Conservation (phyloP, 139 green algal species). For the Micractinium sp. region DNA sequence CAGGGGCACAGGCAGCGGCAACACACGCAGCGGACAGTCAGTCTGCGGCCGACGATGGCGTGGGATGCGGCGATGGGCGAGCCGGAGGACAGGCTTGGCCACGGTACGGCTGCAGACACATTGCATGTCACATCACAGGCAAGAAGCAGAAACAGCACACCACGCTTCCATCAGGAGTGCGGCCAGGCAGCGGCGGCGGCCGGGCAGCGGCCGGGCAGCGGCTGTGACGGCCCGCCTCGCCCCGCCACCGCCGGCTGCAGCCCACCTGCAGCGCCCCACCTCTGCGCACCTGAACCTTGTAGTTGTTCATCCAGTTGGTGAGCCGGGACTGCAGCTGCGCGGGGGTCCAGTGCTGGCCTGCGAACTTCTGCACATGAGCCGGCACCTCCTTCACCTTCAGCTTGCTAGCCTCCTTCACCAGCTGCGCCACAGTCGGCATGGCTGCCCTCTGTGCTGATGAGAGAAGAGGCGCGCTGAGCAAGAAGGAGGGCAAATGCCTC, state of each 20-base stretch:
- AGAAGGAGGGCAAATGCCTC: not conserved
- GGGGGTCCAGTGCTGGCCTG: slow-evolving; percentile 48
- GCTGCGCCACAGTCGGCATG: slow-evolving; percentile 27
- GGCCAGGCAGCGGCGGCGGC: not conserved
- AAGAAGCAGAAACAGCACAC: too few species aligned
- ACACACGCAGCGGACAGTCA: not conserved
- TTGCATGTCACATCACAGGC: not conserved
- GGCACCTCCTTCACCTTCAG: slow-evolving; percentile 67
- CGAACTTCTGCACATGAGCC: slow-evolving; percentile 51
- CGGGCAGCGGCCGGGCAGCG: not conserved
- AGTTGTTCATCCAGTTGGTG: slow-evolving; percentile 52
- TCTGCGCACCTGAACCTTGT: slow-evolving; percentile 53
- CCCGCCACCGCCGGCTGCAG: too few species aligned
- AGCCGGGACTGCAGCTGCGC: slow-evolving; percentile 39
- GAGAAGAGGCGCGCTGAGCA: not conserved
- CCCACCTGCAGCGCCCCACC: not conserved
- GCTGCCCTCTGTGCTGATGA: not conserved
- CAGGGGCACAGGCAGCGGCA: not conserved
- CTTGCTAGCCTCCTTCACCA: not conserved
- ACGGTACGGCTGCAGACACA: not conserved
- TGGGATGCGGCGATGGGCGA: too few species aligned
- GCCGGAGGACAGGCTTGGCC: not conserved
- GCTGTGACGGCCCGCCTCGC: too few species aligned
- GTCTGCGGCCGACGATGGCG: too few species aligned
- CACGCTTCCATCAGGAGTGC: not conserved